Conservation (phyloP, 2,329 filamentous ascomycete genomes). For the Penicillium hesseltinei region DNA sequence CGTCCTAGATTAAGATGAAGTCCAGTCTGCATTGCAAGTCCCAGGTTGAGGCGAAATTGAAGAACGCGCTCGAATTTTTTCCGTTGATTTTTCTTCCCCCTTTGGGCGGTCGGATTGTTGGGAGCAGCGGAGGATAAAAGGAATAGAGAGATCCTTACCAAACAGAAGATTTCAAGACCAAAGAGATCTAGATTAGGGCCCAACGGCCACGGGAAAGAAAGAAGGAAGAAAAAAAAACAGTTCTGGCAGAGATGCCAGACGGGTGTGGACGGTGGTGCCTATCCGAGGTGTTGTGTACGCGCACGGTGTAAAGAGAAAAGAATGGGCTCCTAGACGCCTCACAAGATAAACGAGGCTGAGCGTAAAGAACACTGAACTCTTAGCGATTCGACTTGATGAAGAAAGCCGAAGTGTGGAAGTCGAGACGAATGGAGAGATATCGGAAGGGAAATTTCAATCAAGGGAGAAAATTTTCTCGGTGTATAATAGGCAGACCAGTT, state of each 20-base stretch:
- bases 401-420: neutral
- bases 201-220: conserved; percentile 26
- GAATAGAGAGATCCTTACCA: conserved; percentile 25
- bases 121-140: neutral
- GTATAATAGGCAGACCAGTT: neutral
- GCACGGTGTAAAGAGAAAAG: conserved; percentile 16
- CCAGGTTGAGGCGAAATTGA: neutral
- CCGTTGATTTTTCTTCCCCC: conserved; percentile 3
- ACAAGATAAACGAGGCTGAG: conserved; percentile 8
- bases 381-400: conserved; percentile 13
- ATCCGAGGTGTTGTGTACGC: conserved; percentile 16
- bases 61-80: conserved; percentile 6
- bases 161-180: conserved; percentile 27
- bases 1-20: conserved; percentile 9
- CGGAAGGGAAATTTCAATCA: conserved; percentile 18
- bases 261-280: conserved; percentile 17
- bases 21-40: conserved; percentile 13
- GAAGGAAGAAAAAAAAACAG: conserved; percentile 3
- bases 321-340: conserved; percentile 22
- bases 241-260: conserved; percentile 31
- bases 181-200: conserved; percentile 27
- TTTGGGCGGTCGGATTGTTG: conserved; percentile 2
- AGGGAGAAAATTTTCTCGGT: conserved; percentile 20
- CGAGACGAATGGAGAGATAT: conserved; percentile 6
- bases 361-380: conserved; percentile 6